phyloP scores from a whole-genome alignment of 352 stramenopile species.

The Phytopythium aichiense region DNA sequence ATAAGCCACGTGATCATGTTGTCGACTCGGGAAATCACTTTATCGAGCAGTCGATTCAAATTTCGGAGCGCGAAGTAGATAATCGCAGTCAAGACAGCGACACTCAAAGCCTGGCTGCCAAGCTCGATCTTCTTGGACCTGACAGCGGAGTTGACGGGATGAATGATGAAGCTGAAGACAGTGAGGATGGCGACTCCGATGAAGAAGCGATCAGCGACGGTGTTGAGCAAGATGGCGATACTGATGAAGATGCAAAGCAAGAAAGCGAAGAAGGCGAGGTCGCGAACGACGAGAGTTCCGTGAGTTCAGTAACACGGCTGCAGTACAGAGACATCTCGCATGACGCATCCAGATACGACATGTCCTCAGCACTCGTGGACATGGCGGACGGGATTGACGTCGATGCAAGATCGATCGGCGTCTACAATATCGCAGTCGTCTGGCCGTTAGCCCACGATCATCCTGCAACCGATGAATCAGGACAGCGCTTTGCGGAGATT shows the following conservation, averaged over 20 bases:
- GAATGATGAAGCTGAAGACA: not conserved
- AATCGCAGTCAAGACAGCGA: not conserved
- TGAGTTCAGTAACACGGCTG: not conserved
- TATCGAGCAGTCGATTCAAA: not conserved
- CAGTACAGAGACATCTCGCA: not conserved
- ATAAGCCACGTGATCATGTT: not conserved
- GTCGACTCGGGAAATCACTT: not conserved
- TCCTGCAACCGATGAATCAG: not conserved
- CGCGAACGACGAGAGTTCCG: not conserved
- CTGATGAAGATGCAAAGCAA: not conserved
- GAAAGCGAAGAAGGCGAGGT: not conserved
- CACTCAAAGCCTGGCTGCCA: not conserved
- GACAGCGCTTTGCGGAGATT: not conserved
- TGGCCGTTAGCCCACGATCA: conserved; percentile 23
- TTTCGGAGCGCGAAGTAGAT: not conserved
- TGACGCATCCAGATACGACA: conserved; percentile 3
- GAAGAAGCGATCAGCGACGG: not conserved
- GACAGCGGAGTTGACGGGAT: not conserved
- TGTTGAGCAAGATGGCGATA: not conserved
- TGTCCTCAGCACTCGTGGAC: not conserved
- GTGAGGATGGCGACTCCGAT: not conserved
- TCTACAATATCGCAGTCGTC: conserved; percentile 40
- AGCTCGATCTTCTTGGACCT: not conserved
- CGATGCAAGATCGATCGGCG: conserved; percentile 50
- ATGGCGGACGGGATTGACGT: conserved; percentile 13